These are phyloP conservation scores for Xylaria sp. DNA, from an alignment of 2,329 filamentous ascomycete genomes.

Conservation along the genomic window DNA sequence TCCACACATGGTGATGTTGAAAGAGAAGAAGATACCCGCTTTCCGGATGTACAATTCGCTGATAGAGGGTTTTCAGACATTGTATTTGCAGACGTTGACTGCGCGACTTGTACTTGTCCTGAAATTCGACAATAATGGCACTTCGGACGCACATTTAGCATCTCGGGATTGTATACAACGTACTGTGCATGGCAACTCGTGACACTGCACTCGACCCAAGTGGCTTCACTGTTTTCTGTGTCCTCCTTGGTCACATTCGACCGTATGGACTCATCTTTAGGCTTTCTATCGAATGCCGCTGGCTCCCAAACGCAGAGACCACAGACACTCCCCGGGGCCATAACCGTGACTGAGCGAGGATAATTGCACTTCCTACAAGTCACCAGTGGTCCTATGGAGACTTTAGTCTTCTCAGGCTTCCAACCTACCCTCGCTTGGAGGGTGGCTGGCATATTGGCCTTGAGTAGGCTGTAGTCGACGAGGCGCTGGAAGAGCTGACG, in stretches of 20 bases:
- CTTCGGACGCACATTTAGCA: not conserved
- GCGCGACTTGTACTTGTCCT: not conserved
- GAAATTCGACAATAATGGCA: constrained; percentile 13
- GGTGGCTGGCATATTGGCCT: constrained; percentile 58
- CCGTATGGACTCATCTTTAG: not conserved
- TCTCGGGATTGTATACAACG: not conserved
- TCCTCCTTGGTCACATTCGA: not conserved
- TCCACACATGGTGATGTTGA: constrained; percentile 55
- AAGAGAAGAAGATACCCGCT: not conserved
- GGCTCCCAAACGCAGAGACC: not conserved
- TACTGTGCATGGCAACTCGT: constrained; percentile 13
- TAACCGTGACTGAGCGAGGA: constrained; percentile 5
- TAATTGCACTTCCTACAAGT: constrained; percentile 14
- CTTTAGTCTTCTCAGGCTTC: constrained; percentile 58
- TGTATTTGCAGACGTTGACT: not conserved
- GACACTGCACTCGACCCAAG: constrained; percentile 8
- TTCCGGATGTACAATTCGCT: not conserved
- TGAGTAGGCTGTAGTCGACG: constrained; percentile 59
- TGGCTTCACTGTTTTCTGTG: constrained; percentile 4
- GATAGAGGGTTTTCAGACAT: not conserved
- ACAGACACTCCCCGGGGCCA: not conserved
- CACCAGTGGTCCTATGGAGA: constrained; percentile 50
- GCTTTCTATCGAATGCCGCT: not conserved
- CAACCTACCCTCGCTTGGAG: constrained; percentile 58
- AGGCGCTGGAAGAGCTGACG: constrained; percentile 57